phyloP scores from a whole-genome alignment of 2,329 filamentous ascomycete genomes.

The Pseudocercospora musae region DNA sequence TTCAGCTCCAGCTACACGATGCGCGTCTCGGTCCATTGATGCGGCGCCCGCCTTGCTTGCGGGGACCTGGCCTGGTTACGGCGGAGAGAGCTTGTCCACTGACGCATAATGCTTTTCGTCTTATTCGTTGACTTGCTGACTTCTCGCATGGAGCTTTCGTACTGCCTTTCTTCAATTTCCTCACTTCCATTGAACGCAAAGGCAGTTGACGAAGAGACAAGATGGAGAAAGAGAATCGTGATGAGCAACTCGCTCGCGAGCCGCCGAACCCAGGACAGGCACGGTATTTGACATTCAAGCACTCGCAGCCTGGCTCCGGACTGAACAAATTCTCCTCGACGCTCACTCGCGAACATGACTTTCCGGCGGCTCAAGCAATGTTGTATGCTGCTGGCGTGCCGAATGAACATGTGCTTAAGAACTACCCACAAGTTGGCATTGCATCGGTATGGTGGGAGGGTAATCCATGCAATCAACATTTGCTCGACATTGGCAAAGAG shows the following conservation, averaged over 20 bases:
- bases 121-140: constrained; percentile 8
- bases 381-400: constrained; percentile 90
- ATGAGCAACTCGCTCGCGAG: constrained; percentile 33
- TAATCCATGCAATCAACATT: constrained; percentile 76
- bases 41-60: constrained; percentile 8
- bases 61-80: constrained; percentile 2
- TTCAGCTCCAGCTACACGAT: not conserved
- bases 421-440: constrained; percentile 83
- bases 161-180: not conserved
- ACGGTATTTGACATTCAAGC: constrained; percentile 57
- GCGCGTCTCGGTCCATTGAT: constrained; percentile 15
- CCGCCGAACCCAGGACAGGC: constrained; percentile 40
- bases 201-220: not conserved
- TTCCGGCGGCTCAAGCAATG: constrained; percentile 92
- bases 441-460: constrained; percentile 97
- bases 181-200: not conserved
- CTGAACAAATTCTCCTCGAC: constrained; percentile 85
- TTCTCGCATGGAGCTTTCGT: constrained; percentile 16
- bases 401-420: constrained; percentile 80
- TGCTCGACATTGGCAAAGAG: constrained; percentile 81
- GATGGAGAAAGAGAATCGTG: constrained; percentile 38
- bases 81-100: constrained; percentile 13
- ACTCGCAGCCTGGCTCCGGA: constrained; percentile 52
- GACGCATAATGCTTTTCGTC: constrained; percentile 19
- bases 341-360: constrained; percentile 82